A percentile compares a stretch with the other conserved stretches of the same genome.
Evolutionary conservation across 805 yeast species (phyloP).

Genomic region (Debaryomyces prosopidis): DNA sequence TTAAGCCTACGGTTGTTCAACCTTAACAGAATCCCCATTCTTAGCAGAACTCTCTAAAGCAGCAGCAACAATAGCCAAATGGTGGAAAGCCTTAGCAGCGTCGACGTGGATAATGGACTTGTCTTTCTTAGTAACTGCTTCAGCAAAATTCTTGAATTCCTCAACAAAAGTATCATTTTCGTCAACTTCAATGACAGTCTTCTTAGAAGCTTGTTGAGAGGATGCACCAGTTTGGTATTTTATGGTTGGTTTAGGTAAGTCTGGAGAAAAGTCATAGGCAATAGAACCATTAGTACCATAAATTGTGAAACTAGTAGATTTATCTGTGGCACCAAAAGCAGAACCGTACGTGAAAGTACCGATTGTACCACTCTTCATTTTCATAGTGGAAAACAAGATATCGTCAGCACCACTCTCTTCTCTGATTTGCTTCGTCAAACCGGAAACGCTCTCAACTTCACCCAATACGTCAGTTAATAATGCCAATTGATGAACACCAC

Average conservation of each 20-base stretch:
- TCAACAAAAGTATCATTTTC: slow-evolving; percentile 44
- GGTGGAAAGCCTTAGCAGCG: slow-evolving; percentile 88
- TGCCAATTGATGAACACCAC: slow-evolving; percentile 96
- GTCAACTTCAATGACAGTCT: slow-evolving; percentile 39
- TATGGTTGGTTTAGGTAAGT: slow-evolving; percentile 36
- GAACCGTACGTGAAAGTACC: slow-evolving; percentile 90
- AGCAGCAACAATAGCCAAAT: slow-evolving; percentile 87
- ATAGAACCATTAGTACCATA: slow-evolving; percentile 81
- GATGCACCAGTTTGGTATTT: slow-evolving; percentile 34
- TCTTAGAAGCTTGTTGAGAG: slow-evolving; percentile 52
- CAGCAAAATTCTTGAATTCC: slow-evolving; percentile 52
- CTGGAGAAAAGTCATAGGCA: slow-evolving; percentile 63
- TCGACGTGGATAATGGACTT: slow-evolving; percentile 55
- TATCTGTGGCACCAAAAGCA: slow-evolving; percentile 79
- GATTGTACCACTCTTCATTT: slow-evolving; percentile 59
- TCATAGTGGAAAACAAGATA: slow-evolving; percentile 68
- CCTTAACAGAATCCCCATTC: slow-evolving; percentile 51
- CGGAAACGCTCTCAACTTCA: slow-evolving; percentile 66
- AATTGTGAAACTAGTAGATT: slow-evolving; percentile 64
- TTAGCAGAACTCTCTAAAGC: slow-evolving; percentile 67
- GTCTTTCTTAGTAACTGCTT: slow-evolving; percentile 63
- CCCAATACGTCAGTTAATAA: slow-evolving; percentile 82
- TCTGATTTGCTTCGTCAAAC: slow-evolving; percentile 75
- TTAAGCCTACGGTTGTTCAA: slow-evolving; percentile 30
- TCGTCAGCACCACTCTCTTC: slow-evolving; percentile 82